Evolutionary conservation across 2,329 filamentous ascomycete species (phyloP).

Genomic region (Ophiocordyceps camponoti-rufipedis): DNA sequence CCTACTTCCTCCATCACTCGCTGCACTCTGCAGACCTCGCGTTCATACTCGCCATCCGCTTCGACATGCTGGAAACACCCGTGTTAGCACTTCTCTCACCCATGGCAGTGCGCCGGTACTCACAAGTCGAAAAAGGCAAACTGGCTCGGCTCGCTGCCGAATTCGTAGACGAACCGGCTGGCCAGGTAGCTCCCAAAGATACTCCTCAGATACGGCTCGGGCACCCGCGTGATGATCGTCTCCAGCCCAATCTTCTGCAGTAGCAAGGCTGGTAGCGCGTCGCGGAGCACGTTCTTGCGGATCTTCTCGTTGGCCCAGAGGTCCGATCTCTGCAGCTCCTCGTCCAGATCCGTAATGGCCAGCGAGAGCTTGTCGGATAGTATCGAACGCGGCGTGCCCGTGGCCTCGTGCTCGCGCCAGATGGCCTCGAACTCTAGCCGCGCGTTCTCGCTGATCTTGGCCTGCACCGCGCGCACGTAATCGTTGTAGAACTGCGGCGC

Average conservation of each 20-base stretch:
- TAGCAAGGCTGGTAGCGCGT: constrained; percentile 72
- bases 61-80: constrained; percentile 37
- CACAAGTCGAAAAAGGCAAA: constrained; percentile 98
- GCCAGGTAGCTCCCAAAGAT: constrained; percentile 96
- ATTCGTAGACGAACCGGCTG: constrained; percentile 90
- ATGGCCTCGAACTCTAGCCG: constrained; percentile 93
- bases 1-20: background rate
- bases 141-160: constrained; percentile 79
- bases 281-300: constrained; percentile 57
- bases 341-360: constrained; percentile 90
- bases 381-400: constrained; percentile 62
- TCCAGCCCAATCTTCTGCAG: constrained; percentile 83
- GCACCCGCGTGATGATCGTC: constrained; percentile 70
- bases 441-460: constrained; percentile 80
- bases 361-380: constrained; percentile 79
- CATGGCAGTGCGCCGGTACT: constrained; percentile 21
- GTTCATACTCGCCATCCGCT: constrained; percentile 34
- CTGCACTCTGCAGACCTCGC: background rate
- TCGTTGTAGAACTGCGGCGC: constrained; percentile 80
- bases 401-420: constrained; percentile 83
- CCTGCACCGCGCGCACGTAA: constrained; percentile 85
- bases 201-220: constrained; percentile 76
- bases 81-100: background rate
- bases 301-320: constrained; percentile 75
- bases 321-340: constrained; percentile 85